A percentile compares a stretch with the other conserved stretches of the same genome.
Evolutionary conservation across 768 basidiomycete species (phyloP).

Genomic region (Leccinum olivaceopallidum): DNA sequence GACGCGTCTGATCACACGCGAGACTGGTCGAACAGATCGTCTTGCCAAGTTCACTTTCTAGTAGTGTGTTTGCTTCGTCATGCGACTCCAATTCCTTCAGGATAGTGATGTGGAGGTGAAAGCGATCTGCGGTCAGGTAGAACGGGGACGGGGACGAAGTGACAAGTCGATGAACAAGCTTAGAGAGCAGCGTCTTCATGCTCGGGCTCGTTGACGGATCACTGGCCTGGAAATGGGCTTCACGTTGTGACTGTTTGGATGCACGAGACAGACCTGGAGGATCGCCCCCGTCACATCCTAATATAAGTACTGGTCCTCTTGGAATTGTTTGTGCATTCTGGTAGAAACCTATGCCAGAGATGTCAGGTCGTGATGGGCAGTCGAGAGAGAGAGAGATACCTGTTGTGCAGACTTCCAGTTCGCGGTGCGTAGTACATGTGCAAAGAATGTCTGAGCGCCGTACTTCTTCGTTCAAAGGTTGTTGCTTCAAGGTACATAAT

Average conservation of each 20-base stretch:
- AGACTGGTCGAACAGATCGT: constrained; percentile 69
- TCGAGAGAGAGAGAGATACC: constrained; percentile 38
- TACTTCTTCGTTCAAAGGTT: constrained; percentile 84
- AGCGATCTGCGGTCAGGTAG: constrained; percentile 69
- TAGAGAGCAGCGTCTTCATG: constrained; percentile 69
- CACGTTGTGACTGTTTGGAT: neutral
- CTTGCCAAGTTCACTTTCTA: neutral
- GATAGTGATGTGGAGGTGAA: constrained; percentile 73
- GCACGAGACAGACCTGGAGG: constrained; percentile 58
- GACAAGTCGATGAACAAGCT: constrained; percentile 76
- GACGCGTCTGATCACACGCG: constrained; percentile 71
- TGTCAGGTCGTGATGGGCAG: constrained; percentile 1
- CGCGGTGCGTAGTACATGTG: constrained; percentile 72
- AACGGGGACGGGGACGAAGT: constrained; percentile 63
- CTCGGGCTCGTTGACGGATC: constrained; percentile 59
- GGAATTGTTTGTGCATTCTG: constrained; percentile 82
- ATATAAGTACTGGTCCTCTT: constrained; percentile 77
- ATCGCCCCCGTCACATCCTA: constrained; percentile 80
- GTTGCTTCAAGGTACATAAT: constrained; percentile 45
- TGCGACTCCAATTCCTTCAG: constrained; percentile 66
- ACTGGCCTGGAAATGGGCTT: constrained; percentile 54
- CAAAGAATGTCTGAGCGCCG: constrained; percentile 82
- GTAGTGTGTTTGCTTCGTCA: constrained; percentile 67
- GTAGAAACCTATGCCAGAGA: constrained; percentile 59
- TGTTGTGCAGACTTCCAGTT: constrained; percentile 89